These are phyloP conservation scores for Inga laurina DNA, from an alignment of 306 rosid species.

Conservation along the genomic window DNA sequence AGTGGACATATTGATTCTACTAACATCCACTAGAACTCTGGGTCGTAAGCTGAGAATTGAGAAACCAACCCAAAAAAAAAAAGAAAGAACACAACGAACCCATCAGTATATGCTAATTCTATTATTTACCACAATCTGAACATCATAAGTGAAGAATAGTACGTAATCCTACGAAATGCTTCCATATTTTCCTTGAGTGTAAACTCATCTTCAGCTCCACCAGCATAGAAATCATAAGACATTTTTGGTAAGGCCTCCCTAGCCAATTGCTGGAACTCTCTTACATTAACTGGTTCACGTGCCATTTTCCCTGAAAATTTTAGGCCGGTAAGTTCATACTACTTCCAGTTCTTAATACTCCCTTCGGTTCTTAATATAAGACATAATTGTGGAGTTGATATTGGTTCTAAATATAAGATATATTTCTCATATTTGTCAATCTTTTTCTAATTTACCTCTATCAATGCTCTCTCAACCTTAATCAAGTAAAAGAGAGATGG, in stretches of 20 bases:
- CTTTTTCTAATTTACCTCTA: too few species aligned
- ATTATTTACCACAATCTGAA: background rate
- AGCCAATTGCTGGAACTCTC: constrained; percentile 64
- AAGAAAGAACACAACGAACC: too few species aligned
- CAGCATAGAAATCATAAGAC: constrained; percentile 58
- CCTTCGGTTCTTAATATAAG: too few species aligned
- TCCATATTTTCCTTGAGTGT: constrained; percentile 54
- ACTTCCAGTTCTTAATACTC: background rate
- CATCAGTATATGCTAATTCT: background rate
- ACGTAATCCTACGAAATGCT: constrained; percentile 63
- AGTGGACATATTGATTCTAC: constrained; percentile 61
- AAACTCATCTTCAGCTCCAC: constrained; percentile 71
- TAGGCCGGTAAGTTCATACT: background rate
- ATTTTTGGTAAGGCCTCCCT: constrained; percentile 58
- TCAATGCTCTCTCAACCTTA: too few species aligned
- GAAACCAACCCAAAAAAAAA: background rate
- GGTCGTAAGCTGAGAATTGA: constrained; percentile 59
- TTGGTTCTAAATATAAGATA: too few species aligned
- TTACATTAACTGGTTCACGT: constrained; percentile 57
- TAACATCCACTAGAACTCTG: constrained; percentile 69
- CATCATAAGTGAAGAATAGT: constrained; percentile 16
- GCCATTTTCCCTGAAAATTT: constrained; percentile 53
- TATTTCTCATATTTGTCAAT: too few species aligned
- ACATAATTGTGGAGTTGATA: too few species aligned
- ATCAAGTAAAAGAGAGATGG: too few species aligned